Conservation (phyloP, 164 flowering plant genomes). For the Akebia trifoliata region DNA sequence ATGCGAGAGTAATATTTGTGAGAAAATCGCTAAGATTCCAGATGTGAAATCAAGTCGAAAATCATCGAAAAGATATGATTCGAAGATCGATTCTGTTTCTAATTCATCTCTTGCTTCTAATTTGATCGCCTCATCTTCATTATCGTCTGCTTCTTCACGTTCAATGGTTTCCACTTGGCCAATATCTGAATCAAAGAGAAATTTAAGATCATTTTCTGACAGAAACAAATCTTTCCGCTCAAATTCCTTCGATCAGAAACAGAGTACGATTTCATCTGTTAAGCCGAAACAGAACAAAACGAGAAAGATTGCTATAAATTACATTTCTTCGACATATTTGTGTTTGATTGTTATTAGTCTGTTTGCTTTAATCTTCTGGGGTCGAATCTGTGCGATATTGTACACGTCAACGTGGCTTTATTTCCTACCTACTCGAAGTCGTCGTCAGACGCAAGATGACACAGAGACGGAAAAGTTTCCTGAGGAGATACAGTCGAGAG, state of each 20-base stretch:
- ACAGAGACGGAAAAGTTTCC: neutral
- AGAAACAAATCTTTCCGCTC: conserved; percentile 5
- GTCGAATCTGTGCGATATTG: conserved; percentile 21
- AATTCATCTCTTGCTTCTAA: neutral
- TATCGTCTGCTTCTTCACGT: neutral
- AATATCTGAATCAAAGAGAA: conserved; percentile 2
- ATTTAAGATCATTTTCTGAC: neutral
- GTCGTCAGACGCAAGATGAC: neutral
- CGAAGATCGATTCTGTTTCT: neutral
- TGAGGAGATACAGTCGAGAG: neutral
- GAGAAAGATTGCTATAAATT: neutral
- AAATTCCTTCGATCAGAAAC: neutral
- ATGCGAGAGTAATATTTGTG: conserved; percentile 1
- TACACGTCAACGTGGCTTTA: conserved; percentile 15
- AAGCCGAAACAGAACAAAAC: neutral
- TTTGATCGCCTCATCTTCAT: neutral
- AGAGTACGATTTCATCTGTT: neutral
- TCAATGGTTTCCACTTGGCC: neutral
- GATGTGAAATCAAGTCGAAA: neutral
- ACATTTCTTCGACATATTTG: conserved; percentile 1
- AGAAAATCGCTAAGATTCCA: neutral
- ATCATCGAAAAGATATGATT: neutral
- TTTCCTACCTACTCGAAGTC: neutral
- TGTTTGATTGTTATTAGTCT: conserved; percentile 21
- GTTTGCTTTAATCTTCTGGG: conserved; percentile 21